phyloP scores from a whole-genome alignment of 2,329 filamentous ascomycete genomes.

The Pseudogymnoascus sp. region DNA sequence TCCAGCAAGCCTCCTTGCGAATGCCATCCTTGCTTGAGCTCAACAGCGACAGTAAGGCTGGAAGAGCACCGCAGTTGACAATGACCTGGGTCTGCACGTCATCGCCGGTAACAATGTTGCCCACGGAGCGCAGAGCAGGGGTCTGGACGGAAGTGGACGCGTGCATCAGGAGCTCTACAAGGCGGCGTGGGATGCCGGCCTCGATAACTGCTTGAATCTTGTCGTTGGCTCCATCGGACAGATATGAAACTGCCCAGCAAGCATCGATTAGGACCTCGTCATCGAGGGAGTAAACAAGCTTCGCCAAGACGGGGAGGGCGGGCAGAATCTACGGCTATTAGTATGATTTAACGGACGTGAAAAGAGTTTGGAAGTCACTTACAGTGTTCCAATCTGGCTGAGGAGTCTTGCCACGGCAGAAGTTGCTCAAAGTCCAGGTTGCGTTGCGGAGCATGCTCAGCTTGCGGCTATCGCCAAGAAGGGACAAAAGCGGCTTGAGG shows the following conservation, averaged over 20 bases:
- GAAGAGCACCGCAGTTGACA: constrained; percentile 93
- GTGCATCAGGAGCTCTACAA: constrained; percentile 96
- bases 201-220: constrained; percentile 99
- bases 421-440: constrained; percentile 98
- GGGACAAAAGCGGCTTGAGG: constrained; percentile 77
- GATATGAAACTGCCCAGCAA: constrained; percentile 98
- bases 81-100: constrained; percentile 99
- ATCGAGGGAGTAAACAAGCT: constrained; percentile 96
- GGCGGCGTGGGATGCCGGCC: constrained; percentile 88
- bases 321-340: constrained; percentile 67
- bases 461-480: constrained; percentile 96
- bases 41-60: constrained; percentile 84
- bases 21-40: constrained; percentile 98
- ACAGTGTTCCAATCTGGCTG: constrained; percentile 97
- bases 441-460: constrained; percentile 98
- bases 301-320: constrained; percentile 87
- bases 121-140: constrained; percentile 89
- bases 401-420: constrained; percentile 98
- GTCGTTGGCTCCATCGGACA: constrained; percentile 95
- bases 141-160: constrained; percentile 97
- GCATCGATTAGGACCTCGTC: constrained; percentile 98
- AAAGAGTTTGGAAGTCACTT: constrained; percentile 36
- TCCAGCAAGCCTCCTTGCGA: constrained; percentile 99
- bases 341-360: constrained; percentile 18
- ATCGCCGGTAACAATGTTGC: constrained; percentile 97